Evolutionary conservation across 179 eudicot species (phyloP).

Genomic region (Nepenthes alata): DNA sequence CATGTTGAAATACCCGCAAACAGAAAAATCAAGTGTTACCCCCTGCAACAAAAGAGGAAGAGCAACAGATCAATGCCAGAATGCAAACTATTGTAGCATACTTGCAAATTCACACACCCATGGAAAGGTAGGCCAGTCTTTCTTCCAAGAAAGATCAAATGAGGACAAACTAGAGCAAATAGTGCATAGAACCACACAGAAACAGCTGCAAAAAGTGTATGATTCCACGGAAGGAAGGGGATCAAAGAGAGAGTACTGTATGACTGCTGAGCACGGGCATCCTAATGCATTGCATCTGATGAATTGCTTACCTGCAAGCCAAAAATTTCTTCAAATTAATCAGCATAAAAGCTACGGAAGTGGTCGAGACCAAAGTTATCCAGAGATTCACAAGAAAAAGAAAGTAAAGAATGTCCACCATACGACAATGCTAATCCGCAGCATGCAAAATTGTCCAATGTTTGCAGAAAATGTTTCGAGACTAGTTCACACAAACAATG

Average conservation of each 20-base stretch:
- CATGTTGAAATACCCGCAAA: not conserved
- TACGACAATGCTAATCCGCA: not conserved
- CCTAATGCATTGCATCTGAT: constrained; percentile 3
- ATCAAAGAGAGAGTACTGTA: constrained; percentile 16
- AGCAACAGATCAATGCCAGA: constrained; percentile 7
- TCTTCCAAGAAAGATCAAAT: constrained; percentile 7
- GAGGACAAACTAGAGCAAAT: constrained; percentile 8
- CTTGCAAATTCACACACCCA: not conserved
- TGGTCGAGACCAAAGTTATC: constrained; percentile 7
- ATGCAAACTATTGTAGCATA: constrained; percentile 2
- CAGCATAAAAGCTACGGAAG: constrained; percentile 1
- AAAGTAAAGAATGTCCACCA: constrained; percentile 10
- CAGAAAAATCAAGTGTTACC: not conserved
- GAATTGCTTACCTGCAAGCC: constrained; percentile 12
- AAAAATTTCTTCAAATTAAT: constrained; percentile 3
- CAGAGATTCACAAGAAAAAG: constrained; percentile 16
- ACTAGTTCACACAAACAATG: constrained; percentile 6
- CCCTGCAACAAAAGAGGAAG: not conserved
- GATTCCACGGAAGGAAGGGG: constrained; percentile 21
- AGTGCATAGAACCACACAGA: constrained; percentile 8
- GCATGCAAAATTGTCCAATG: constrained; percentile 2
- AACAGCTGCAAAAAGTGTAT: constrained; percentile 1
- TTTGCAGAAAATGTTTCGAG: constrained; percentile 5
- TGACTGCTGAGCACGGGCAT: constrained; percentile 2
- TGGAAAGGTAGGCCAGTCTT: constrained; percentile 8